Conservation (phyloP, 1,139 yeast species). For the Saccharomyces hybrid region DNA sequence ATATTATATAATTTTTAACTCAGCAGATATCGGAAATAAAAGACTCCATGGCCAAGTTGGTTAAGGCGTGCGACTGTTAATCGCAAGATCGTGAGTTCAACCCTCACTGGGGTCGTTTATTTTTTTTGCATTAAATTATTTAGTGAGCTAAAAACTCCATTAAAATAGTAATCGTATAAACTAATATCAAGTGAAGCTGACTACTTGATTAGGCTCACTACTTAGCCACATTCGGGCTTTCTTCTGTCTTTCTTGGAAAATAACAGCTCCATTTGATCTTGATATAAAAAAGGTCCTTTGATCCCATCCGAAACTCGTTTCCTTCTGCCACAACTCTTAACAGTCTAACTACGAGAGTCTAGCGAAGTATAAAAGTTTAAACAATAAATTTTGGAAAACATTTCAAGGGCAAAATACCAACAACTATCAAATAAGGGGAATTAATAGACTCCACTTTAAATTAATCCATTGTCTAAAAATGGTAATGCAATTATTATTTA, state of each 20-base stretch:
- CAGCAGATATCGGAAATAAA: background rate
- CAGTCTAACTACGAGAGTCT: background rate
- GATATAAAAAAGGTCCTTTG: background rate
- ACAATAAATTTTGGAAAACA: too few species aligned
- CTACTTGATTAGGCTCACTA: too few species aligned
- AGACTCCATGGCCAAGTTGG: conserved; percentile 34
- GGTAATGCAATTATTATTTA: background rate
- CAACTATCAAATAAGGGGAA: background rate
- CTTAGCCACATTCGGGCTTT: too few species aligned
- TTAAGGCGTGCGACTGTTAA: conserved; percentile 35
- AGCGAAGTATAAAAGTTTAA: background rate
- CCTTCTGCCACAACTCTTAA: background rate
- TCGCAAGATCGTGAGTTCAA: conserved; percentile 34
- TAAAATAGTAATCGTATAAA: background rate
- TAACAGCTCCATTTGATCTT: background rate
- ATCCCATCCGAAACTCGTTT: background rate
- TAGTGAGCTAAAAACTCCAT: background rate
- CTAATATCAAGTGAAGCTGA: background rate
- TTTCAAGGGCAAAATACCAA: background rate
- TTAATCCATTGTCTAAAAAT: background rate
- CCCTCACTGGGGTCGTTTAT: conserved; percentile 32
- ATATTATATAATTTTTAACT: too few species aligned
- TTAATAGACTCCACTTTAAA: background rate
- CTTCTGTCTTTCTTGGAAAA: background rate
- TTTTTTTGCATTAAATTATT: conserved; percentile 6